These are phyloP conservation scores for Zarea fungicola DNA, from an alignment of 2,329 filamentous ascomycete species.

Conservation along the genomic window DNA sequence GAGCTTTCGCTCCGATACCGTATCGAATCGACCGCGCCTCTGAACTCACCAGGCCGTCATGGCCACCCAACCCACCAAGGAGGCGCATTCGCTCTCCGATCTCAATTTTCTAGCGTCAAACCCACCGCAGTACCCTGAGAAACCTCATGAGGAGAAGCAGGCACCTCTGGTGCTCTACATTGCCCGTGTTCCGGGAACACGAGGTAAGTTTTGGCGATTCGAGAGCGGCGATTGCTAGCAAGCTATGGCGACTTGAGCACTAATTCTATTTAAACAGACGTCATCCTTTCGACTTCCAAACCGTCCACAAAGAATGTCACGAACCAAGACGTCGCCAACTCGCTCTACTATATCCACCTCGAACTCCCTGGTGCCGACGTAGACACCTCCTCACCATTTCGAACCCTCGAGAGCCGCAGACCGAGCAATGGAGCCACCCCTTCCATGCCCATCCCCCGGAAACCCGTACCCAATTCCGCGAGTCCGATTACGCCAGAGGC, in stretches of 20 bases:
- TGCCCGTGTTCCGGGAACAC: conserved; percentile 83
- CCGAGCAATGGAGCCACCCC: conserved; percentile 40
- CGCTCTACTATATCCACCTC: conserved; percentile 87
- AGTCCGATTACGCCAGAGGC: conserved; percentile 25
- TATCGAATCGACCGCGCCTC: neutral
- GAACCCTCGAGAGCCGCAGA: conserved; percentile 30
- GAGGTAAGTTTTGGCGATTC: conserved; percentile 51
- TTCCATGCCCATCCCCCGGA: conserved; percentile 44
- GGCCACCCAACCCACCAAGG: conserved; percentile 37
- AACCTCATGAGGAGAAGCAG: conserved; percentile 62
- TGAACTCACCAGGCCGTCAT: neutral
- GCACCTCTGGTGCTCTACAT: conserved; percentile 84
- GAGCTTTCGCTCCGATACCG: neutral
- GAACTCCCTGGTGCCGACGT: conserved; percentile 47
- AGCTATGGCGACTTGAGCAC: neutral
- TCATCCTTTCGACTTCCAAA: conserved; percentile 88
- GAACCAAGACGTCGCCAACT: conserved; percentile 77
- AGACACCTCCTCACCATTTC: conserved; percentile 24
- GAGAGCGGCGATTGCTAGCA: neutral
- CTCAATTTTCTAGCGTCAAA: conserved; percentile 79
- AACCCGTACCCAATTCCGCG: conserved; percentile 40
- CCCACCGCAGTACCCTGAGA: conserved; percentile 78
- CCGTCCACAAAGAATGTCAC: conserved; percentile 86
- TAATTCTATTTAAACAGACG: conserved; percentile 49
- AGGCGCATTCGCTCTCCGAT: conserved; percentile 77